Conservation (phyloP, 768 basidiomycete genomes). For the Mycena vitilis region DNA sequence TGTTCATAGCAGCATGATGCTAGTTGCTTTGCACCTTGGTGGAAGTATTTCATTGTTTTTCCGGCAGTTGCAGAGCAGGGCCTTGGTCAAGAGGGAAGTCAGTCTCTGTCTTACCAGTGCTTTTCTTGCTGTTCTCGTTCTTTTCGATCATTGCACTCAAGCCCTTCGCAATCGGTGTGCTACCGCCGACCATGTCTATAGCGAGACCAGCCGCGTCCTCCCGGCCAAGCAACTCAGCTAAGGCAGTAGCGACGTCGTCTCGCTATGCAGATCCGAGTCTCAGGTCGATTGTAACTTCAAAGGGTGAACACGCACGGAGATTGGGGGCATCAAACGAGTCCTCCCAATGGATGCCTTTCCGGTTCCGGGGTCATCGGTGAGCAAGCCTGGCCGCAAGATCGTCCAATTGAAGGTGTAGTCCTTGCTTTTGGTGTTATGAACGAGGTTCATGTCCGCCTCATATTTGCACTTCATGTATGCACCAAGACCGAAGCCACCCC, state of each 20-base stretch:
- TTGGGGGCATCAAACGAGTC: slow-evolving; percentile 58
- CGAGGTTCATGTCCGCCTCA: slow-evolving; percentile 61
- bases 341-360: slow-evolving; percentile 65
- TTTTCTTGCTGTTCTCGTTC: too few relatives aligned
- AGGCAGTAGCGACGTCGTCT: slow-evolving; percentile 66
- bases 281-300: background rate
- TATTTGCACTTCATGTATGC: slow-evolving; percentile 62
- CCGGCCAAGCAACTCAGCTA: slow-evolving; percentile 61
- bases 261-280: slow-evolving; percentile 52
- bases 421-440: slow-evolving; percentile 26
- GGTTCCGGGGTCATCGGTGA: slow-evolving; percentile 63
- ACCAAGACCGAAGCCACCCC: slow-evolving; percentile 40
- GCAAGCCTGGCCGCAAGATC: slow-evolving; percentile 72
- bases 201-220: slow-evolving; percentile 67
- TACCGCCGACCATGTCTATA: slow-evolving; percentile 70
- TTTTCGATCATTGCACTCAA: slow-evolving; percentile 57
- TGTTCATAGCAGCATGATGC: too few relatives aligned
- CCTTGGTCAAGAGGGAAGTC: too few relatives aligned
- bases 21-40: too few relatives aligned
- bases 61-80: too few relatives aligned
- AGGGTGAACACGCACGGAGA: slow-evolving; percentile 55
- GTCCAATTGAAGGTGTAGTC: slow-evolving; percentile 73
- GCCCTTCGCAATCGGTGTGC: slow-evolving; percentile 57
- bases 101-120: too few relatives aligned
- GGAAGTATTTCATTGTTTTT: too few relatives aligned